Conservation (phyloP, 1,139 yeast genomes). For the Zhuliangozyma blackwelliae region DNA sequence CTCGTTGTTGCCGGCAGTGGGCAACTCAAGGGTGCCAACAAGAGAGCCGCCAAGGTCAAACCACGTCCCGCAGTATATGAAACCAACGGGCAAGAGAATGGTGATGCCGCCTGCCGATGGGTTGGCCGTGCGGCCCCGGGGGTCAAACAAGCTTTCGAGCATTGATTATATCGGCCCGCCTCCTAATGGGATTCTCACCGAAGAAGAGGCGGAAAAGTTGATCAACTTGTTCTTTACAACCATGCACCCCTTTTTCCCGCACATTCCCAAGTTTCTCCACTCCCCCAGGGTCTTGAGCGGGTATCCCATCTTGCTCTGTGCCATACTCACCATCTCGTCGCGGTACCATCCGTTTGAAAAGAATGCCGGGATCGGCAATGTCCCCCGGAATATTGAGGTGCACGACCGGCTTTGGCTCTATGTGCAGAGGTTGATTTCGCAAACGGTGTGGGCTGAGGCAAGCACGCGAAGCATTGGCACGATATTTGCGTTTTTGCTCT, state of each 20-base stretch:
- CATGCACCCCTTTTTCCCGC: constrained; percentile 89
- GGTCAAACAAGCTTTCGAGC: constrained; percentile 48
- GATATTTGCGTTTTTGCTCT: constrained; percentile 74
- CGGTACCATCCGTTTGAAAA: constrained; percentile 61
- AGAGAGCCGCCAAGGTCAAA: background rate
- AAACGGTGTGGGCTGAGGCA: constrained; percentile 94
- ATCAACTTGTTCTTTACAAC: constrained; percentile 67
- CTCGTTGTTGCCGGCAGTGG: background rate
- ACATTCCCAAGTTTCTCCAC: constrained; percentile 71
- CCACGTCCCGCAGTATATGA: constrained; percentile 13
- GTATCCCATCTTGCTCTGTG: constrained; percentile 76
- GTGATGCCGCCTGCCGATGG: constrained; percentile 40
- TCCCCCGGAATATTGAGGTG: constrained; percentile 51
- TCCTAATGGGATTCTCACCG: constrained; percentile 56
- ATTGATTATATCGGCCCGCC: constrained; percentile 60
- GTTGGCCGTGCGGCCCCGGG: constrained; percentile 47
- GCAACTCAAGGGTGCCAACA: background rate
- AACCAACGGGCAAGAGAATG: constrained; percentile 13
- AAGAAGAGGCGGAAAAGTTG: constrained; percentile 60
- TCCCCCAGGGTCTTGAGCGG: constrained; percentile 63
- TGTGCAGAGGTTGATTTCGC: constrained; percentile 77
- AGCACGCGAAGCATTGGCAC: constrained; percentile 85
- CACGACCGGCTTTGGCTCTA: constrained; percentile 82
- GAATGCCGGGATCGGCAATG: constrained; percentile 23
- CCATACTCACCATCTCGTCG: constrained; percentile 74